Percentiles rank a stretch among this genome's conserved stretches.
phyloP scores from a whole-genome alignment of 2,329 filamentous ascomycete genomes.

The Neophaeococcomyces mojaviensis region DNA sequence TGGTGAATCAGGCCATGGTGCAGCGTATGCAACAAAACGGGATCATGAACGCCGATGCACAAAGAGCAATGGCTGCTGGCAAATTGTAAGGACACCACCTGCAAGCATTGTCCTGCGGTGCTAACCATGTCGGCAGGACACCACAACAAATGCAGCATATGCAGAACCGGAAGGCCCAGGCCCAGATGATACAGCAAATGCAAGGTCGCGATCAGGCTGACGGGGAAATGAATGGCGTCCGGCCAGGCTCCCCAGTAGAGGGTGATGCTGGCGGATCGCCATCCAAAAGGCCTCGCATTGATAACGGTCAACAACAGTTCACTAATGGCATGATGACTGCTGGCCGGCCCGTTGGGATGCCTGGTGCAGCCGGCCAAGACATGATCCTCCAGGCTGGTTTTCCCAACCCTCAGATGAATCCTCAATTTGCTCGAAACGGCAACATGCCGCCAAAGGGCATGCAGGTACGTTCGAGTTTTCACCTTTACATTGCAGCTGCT shows the following conservation, averaged over 20 bases:
- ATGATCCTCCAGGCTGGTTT: conserved; percentile 58
- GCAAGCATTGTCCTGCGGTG: background rate
- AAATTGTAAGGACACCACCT: conserved; percentile 17
- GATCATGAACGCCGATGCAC: conserved; percentile 19
- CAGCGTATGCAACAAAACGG: conserved; percentile 35
- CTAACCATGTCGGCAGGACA: conserved; percentile 14
- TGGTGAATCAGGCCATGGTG: conserved; percentile 49
- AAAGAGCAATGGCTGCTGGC: conserved; percentile 1
- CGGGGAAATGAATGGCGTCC: conserved; percentile 69
- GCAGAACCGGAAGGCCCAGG: conserved; percentile 24
- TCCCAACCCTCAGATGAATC: conserved; percentile 59
- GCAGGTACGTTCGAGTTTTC: conserved; percentile 72
- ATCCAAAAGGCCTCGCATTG: conserved; percentile 79
- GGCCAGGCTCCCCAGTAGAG: conserved; percentile 72
- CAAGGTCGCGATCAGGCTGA: conserved; percentile 85
- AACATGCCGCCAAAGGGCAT: conserved; percentile 62
- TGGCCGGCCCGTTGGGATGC: conserved; percentile 61
- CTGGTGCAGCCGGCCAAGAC: conserved; percentile 30
- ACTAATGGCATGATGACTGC: conserved; percentile 73
- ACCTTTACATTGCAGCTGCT: conserved; percentile 72
- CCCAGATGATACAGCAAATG: conserved; percentile 59
- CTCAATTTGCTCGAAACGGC: conserved; percentile 36
- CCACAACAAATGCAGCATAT: conserved; percentile 18
- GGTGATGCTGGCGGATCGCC: conserved; percentile 87
- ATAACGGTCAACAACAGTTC: conserved; percentile 55